A percentile compares a stretch with the other conserved stretches of the same genome.
Evolutionary conservation across 2,329 filamentous ascomycete species (phyloP).

Genomic region (Eutypella sp.): DNA sequence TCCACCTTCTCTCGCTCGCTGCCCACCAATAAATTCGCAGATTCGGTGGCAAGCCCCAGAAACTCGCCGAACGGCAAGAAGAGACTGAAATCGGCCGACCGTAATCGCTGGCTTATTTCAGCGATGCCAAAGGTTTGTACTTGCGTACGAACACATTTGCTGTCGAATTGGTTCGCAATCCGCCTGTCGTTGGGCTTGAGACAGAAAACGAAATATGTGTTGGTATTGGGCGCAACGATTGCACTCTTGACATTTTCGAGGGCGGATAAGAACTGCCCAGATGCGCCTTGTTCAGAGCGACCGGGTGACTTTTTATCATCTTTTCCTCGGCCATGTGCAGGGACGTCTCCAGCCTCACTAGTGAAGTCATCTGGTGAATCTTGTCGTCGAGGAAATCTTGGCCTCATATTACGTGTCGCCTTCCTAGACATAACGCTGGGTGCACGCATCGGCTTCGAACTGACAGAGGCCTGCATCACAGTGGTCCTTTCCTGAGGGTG

Average conservation of each 20-base stretch:
- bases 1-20: constrained; percentile 91
- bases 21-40: constrained; percentile 79
- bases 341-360: constrained; percentile 41
- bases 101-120: constrained; percentile 89
- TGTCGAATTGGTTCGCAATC: constrained; percentile 98
- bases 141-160: constrained; percentile 93
- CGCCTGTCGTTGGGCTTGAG: constrained; percentile 94
- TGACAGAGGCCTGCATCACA: constrained; percentile 93
- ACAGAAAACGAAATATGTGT: constrained; percentile 95
- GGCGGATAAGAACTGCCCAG: constrained; percentile 84
- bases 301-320: constrained; percentile 38
- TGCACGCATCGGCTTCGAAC: constrained; percentile 87
- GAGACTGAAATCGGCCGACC: constrained; percentile 90
- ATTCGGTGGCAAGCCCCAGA: constrained; percentile 78
- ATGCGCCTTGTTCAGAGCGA: constrained; percentile 73
- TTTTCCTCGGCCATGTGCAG: constrained; percentile 13
- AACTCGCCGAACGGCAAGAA: constrained; percentile 97
- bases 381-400: constrained; percentile 34
- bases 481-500: constrained; percentile 87
- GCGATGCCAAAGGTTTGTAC: constrained; percentile 94
- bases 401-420: constrained; percentile 38
- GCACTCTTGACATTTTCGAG: constrained; percentile 89
- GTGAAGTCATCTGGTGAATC: constrained; percentile 44
- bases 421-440: constrained; percentile 89
- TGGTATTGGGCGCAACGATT: constrained; percentile 74